These are phyloP conservation scores for Colletotrichum plurivorum DNA, from an alignment of 2,329 filamentous ascomycete species.

Conservation along the genomic window DNA sequence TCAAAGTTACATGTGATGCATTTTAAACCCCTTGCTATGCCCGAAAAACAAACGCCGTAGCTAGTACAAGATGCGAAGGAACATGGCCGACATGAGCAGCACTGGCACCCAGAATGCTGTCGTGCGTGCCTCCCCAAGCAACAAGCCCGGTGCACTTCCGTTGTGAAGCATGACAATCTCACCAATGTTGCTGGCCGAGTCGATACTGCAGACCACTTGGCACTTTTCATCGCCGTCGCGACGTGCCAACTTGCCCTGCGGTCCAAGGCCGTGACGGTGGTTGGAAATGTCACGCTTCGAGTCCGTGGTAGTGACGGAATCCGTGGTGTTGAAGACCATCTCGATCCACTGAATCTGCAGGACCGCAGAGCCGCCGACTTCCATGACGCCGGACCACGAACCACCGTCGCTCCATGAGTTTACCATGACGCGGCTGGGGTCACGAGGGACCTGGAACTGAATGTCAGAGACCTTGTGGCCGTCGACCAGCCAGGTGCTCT, in stretches of 20 bases:
- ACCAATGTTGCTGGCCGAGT: constrained; percentile 53
- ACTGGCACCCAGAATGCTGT: constrained; percentile 40
- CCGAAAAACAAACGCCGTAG: neutral
- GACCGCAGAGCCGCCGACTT: constrained; percentile 60
- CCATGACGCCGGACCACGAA: constrained; percentile 73
- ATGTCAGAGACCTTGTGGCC: constrained; percentile 65
- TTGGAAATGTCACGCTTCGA: constrained; percentile 18
- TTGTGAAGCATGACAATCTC: constrained; percentile 53
- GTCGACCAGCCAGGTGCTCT: constrained; percentile 70
- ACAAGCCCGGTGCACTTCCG: constrained; percentile 40
- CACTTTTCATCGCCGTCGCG: constrained; percentile 40
- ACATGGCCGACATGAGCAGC: constrained; percentile 32
- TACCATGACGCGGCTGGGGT: constrained; percentile 66
- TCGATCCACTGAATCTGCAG: constrained; percentile 76
- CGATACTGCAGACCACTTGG: constrained; percentile 51
- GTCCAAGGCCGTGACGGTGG: constrained; percentile 22
- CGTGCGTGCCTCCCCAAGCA: constrained; percentile 40
- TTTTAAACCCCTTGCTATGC: constrained; percentile 32
- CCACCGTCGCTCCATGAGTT: constrained; percentile 75
- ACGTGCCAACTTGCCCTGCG: constrained; percentile 22
- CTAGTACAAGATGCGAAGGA: constrained; percentile 46
- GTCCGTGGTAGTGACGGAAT: constrained; percentile 11
- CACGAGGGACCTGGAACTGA: constrained; percentile 68
- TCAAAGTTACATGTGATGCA: neutral
- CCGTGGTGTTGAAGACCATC: constrained; percentile 66